Evolutionary conservation across 441 rosid genomes (phyloP), one percentile per base, ranked within the genome.

Genomic region (Brassica balearica): DNA sequence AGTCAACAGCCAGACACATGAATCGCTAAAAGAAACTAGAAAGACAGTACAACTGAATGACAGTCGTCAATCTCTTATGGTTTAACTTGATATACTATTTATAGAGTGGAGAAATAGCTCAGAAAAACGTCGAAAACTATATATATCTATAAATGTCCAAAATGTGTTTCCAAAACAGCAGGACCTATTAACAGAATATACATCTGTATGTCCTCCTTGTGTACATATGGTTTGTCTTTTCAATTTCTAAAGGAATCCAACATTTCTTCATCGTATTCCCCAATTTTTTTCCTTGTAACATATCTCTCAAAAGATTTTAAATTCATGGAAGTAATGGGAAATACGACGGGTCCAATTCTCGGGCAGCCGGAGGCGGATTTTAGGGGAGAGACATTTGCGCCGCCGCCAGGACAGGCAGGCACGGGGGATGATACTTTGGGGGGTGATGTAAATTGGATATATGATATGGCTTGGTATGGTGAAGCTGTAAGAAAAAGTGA

Each of bases 181-280:
- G 27, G 19, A 71, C 8, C 75, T 77, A 71, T 77, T 4, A 71
- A 77, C 38, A 71, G 68, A 60, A 71, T 71, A 58, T 53, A 63
- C 65, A 69, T 51, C 20, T 51, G 65, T 63, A 5, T 20, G 14
- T 17, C 29, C 14, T 43, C 43, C 38, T 62, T 53, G 43, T 69
- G 62, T 70, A 77, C 71, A 70, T 51, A 62, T 51, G 56, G 51
- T 34, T 46, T 19, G 23, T 63, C 38, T 34, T 46, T 9, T 15
- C 12, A 77, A 4, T 51, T 41, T 22, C 34, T 20, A 1, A 64
- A 55, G 27, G 65, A 55, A 55, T 8, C 14, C 59, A 63, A 55
- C 48, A 53, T 14, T 38, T 58, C 22, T 69, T 15, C 23, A 10
- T 53, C 59, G n/a, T 34, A 56, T 36, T 70, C 41, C 75, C 65